Evolutionary conservation across 495 filamentous ascomycete species (phyloP), one percentile per base, ranked within the genome.

Genomic region (Astrocystis sublimbata): DNA sequence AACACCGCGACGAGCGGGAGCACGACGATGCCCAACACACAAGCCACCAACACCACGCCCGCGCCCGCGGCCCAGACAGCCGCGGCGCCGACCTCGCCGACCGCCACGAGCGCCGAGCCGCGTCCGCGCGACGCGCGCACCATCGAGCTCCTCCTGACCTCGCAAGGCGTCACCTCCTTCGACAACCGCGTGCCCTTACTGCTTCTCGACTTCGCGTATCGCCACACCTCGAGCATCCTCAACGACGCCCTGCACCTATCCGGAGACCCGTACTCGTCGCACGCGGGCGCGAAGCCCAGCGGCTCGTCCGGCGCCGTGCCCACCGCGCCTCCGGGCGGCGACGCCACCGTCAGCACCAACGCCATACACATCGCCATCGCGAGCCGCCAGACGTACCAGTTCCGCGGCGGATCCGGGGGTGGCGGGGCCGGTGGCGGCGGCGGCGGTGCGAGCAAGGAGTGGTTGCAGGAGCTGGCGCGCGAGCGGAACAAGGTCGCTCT

Each of bases 171-270:
- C 3, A 89, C 88, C 12, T 82, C 89, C 28, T 98, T 96, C 82
- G 92, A 97, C 78, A 91, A 92, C 69, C 92, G 94, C 61, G 92
- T 98, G 1, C 93, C 94, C 0, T 85, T 97, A 3, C 90, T 96
- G 65, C 89, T 98, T 41, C 86, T 98, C 71, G 94, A 98, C 75
- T 97, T 98, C 73, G 93, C 94, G 19, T 98, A 98, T 84, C 90
- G 93, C 21, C 85, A 87, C 76, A 84, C 85, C 3, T 81, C 83
- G 0, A 77, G 82, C n/a, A 77, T 90, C 15, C 81, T 91, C 6
- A 81, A 76, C 43, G 89, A 92, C 73, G 86, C 86, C 2, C 70
- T 90, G 3, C 82, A 86, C 65, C 82, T 89, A 17, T 76, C 81
- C 7, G 81, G 83, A 0, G 87, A 89, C 68, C 85, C 86, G 1